Evolutionary conservation across 1,284 basidiomycete genomes (phyloP), one percentile per base, ranked within the genome.

Genomic region (Amylostereum areolatum): DNA sequence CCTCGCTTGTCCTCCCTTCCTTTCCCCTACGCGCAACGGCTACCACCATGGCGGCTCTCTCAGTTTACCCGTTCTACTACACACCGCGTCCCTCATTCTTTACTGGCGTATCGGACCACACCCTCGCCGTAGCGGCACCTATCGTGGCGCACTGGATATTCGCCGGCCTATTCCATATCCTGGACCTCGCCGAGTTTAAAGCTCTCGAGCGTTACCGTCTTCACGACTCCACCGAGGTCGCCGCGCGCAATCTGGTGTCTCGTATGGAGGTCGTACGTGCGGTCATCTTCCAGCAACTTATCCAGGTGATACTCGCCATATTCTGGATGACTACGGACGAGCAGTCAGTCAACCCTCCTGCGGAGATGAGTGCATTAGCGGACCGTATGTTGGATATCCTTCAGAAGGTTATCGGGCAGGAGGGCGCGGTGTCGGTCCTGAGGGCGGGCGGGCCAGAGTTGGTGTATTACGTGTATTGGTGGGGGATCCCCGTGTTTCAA

Each of bases 391-490:
- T 63, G 6, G 68, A 70, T 46, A 57, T 83, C 6, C 69, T 78
- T 5, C 59, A 62, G 43, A 61, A 61, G 46, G 57, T 72, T 1
- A 52, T 80, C n/a, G 72, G 80, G 10, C 58, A 66, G 33, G 28
- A 47, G 0, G 55, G 52, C 5, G 55, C 53, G 28, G 53, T 57
- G 25, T 18, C 44, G 7, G 27, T 74, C 5, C 57, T 77, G 12
- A 72, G 71, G 18, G 56, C 52, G 5, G 59, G 78, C 30, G 83
- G 89, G 0, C 72, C 74, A 4, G 65, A 71, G 7, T 51, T 83
- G 11, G 78, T 86, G 24, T 80, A 87, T 63, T 83, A 78, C 64
- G 58, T 85, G 18, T 99, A 99, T 66, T 99, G 97, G 97, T 99
- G 95, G 93, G 85, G 74, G 18, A 83, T 96, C 8, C 97, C 97